A percentile compares a stretch with the other conserved stretches of the same genome.
Evolutionary conservation across 1,284 basidiomycete species (phyloP).

Genomic region (Mycosarcoma maydis): DNA sequence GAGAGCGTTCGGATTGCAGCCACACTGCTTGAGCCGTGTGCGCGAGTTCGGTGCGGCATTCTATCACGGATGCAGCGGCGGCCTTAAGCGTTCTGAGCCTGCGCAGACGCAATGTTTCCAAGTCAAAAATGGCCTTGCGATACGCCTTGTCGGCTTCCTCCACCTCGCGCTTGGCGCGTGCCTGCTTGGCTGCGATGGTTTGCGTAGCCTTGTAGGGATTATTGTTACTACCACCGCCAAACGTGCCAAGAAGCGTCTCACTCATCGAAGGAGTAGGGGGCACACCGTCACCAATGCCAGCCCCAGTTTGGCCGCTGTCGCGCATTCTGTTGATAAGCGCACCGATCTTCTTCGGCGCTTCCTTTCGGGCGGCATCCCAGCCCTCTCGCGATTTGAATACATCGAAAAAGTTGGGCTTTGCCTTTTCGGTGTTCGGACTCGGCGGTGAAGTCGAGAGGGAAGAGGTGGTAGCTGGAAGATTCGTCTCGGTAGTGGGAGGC

Average conservation of each 20-base stretch:
- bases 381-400: constrained; percentile 58
- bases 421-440: constrained; percentile 26
- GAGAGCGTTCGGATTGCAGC: constrained; percentile 49
- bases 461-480: constrained; percentile 4
- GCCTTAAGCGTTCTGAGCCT: constrained; percentile 83
- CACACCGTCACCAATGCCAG: constrained; percentile 12
- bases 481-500: constrained; percentile 17
- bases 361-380: constrained; percentile 61
- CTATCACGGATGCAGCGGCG: constrained; percentile 83
- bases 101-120: constrained; percentile 84
- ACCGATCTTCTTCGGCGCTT: constrained; percentile 63
- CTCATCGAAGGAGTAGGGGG: constrained; percentile 23
- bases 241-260: constrained; percentile 25
- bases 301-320: constrained; percentile 41
- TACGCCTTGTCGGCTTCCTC: constrained; percentile 83
- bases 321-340: constrained; percentile 63
- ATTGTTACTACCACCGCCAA: constrained; percentile 23
- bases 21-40: constrained; percentile 69
- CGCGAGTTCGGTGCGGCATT: constrained; percentile 80
- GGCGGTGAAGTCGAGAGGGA: constrained; percentile 20
- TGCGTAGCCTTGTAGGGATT: constrained; percentile 46
- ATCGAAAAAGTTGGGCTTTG: constrained; percentile 53
- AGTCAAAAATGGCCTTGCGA: constrained; percentile 86
- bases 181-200: constrained; percentile 54
- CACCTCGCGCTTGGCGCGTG: constrained; percentile 59